A percentile compares a stretch with the other conserved stretches of the same genome.
Evolutionary conservation across 1,284 basidiomycete genomes (phyloP).

Genomic region (Heliocybe sulcata): DNA sequence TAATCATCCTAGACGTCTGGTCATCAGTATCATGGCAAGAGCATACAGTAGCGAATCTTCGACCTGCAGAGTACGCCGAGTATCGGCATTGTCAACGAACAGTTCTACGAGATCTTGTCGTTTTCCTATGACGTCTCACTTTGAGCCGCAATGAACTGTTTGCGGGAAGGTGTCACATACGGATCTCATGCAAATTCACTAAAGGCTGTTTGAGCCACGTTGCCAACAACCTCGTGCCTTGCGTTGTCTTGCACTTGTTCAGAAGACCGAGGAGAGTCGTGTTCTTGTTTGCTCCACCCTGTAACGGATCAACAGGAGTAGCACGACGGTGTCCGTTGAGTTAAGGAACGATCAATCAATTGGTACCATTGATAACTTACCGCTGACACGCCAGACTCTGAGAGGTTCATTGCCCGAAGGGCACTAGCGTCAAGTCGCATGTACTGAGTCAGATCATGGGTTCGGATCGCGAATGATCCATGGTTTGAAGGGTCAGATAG

Average conservation of each 20-base stretch:
- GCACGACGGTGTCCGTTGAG: background rate
- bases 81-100: slow-evolving; percentile 76
- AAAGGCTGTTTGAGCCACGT: slow-evolving; percentile 98
- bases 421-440: slow-evolving; percentile 97
- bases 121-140: slow-evolving; percentile 42
- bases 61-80: slow-evolving; percentile 71
- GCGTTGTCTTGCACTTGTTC: slow-evolving; percentile 95
- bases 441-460: slow-evolving; percentile 90
- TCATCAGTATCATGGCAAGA: background rate
- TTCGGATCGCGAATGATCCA: slow-evolving; percentile 74
- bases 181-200: slow-evolving; percentile 90
- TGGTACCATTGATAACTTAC: slow-evolving; percentile 18
- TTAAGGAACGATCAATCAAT: too few species aligned
- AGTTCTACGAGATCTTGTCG: slow-evolving; percentile 85
- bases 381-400: slow-evolving; percentile 45
- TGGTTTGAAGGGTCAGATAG: slow-evolving; percentile 81
- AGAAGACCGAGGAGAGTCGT: slow-evolving; percentile 86
- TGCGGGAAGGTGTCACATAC: slow-evolving; percentile 39
- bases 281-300: slow-evolving; percentile 60
- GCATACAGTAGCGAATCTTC: slow-evolving; percentile 7
- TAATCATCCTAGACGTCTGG: slow-evolving; percentile 65
- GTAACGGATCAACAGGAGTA: background rate
- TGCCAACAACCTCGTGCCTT: slow-evolving; percentile 86
- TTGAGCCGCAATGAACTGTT: background rate
- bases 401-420: slow-evolving; percentile 83